A percentile compares a stretch with the other conserved stretches of the same genome.
These are phyloP conservation scores for Abrus precatorius DNA, from an alignment of 306 rosid species.

Conservation along the genomic window DNA sequence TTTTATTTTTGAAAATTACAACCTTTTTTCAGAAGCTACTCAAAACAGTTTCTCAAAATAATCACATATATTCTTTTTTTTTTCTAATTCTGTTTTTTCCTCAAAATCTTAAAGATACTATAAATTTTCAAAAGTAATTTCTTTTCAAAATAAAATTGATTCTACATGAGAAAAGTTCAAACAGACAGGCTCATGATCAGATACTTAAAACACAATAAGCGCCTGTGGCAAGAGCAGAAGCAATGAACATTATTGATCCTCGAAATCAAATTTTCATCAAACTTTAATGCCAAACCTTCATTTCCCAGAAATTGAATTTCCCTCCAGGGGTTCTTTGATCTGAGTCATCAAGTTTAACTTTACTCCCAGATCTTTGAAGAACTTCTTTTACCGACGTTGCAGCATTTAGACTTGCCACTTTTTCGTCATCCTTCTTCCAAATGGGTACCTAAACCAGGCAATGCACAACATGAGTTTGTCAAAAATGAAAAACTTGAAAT, in stretches of 20 bases:
- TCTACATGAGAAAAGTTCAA: no score
- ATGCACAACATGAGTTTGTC: conserved; percentile 29
- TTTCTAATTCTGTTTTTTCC: no score
- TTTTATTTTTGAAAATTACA: no score
- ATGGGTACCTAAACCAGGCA: conserved; percentile 82
- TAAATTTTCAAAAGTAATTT: no score
- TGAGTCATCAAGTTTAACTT: conserved; percentile 85
- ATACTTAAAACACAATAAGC: conserved; percentile 13
- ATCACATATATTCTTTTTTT: no score
- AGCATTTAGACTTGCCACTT: conserved; percentile 68
- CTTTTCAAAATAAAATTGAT: no score
- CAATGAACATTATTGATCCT: conserved; percentile 10
- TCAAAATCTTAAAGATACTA: no score
- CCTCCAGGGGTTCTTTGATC: conserved; percentile 97
- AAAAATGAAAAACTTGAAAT: background rate
- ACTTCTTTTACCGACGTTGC: conserved; percentile 70
- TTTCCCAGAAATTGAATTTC: conserved; percentile 99
- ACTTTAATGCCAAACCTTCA: conserved; percentile 74
- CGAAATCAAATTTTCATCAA: conserved; percentile 13
- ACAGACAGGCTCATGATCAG: background rate
- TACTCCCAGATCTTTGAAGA: conserved; percentile 72
- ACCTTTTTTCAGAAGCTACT: no score
- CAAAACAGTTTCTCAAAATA: no score
- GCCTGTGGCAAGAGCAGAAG: conserved; percentile 29
- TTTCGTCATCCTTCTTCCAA: conserved; percentile 94